These are phyloP conservation scores for Toxoplasma gondii DNA, from an alignment of 169 alveolate species.

Conservation along the genomic window DNA sequence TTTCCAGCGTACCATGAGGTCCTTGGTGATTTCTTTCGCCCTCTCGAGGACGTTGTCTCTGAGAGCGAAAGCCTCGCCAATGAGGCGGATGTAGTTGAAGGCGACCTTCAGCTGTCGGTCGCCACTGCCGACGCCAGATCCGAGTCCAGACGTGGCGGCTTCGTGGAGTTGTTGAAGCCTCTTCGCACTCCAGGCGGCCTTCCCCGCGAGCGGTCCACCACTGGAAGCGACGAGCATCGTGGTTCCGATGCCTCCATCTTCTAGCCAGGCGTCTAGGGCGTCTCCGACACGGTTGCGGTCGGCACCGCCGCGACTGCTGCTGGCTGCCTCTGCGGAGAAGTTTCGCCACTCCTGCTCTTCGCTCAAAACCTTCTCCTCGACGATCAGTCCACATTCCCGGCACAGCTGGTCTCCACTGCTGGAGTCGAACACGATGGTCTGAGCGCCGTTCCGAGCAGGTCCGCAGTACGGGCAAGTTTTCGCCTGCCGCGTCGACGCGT, in stretches of 20 bases:
- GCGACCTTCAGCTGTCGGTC: slow-evolving; percentile 82
- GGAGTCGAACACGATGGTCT: slow-evolving; percentile 51
- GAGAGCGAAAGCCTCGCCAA: slow-evolving; percentile 81
- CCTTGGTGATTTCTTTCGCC: slow-evolving; percentile 68
- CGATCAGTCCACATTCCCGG: slow-evolving; percentile 84
- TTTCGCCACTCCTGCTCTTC: slow-evolving; percentile 93
- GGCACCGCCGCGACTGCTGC: slow-evolving; percentile 78
- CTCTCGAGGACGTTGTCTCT: slow-evolving; percentile 84
- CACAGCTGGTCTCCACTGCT: slow-evolving; percentile 86
- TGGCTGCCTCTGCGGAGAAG: slow-evolving; percentile 75
- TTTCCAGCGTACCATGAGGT: slow-evolving; percentile 71
- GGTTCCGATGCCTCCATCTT: slow-evolving; percentile 78
- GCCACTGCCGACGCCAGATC: slow-evolving; percentile 49
- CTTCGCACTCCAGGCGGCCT: slow-evolving; percentile 62
- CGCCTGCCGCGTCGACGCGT: slow-evolving; percentile 10
- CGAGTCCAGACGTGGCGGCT: slow-evolving; percentile 68
- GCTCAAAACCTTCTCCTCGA: slow-evolving; percentile 82
- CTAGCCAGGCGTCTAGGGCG: slow-evolving; percentile 88
- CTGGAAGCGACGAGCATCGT: slow-evolving; percentile 82
- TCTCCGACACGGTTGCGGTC: slow-evolving; percentile 90
- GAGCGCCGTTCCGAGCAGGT: slow-evolving; percentile 22
- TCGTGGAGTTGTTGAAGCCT: slow-evolving; percentile 81
- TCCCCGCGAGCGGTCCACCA: slow-evolving; percentile 76
- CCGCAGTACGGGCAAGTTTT: slow-evolving; percentile 38
- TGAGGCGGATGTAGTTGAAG: slow-evolving; percentile 78